A percentile compares a stretch with the other conserved stretches of the same genome.
Conservation (phyloP, 306 rosid species). For the Begonia peltatifolia region DNA sequence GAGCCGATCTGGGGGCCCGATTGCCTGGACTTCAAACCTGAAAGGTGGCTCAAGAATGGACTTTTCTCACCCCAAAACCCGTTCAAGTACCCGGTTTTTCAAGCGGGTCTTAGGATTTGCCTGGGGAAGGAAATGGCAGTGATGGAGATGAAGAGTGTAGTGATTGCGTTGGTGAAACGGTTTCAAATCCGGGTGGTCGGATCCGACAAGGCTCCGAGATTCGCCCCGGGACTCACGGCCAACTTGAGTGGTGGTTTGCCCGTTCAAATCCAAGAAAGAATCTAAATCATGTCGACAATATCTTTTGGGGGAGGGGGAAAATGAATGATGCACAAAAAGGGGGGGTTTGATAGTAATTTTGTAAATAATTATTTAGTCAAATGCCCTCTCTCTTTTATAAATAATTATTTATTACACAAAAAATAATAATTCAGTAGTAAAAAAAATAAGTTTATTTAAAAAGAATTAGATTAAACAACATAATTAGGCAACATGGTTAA, state of each 20-base stretch:
- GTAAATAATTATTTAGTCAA: too few relatives aligned
- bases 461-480: too few relatives aligned
- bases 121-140: constrained; percentile 78
- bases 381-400: too few relatives aligned
- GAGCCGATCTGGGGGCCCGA: constrained; percentile 69
- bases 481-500: too few relatives aligned
- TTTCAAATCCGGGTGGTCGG: constrained; percentile 30
- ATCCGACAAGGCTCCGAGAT: constrained; percentile 22
- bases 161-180: constrained; percentile 19
- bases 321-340: too few relatives aligned
- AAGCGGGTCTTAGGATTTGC: constrained; percentile 71
- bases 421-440: too few relatives aligned
- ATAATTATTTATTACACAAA: too few relatives aligned
- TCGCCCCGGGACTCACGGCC: constrained; percentile 64
- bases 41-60: constrained; percentile 53
- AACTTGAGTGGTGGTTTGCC: constrained; percentile 55
- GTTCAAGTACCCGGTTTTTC: constrained; percentile 70
- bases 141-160: constrained; percentile 43
- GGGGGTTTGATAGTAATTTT: too few relatives aligned
- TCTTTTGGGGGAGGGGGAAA: too few relatives aligned
- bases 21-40: constrained; percentile 46
- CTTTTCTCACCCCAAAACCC: constrained; percentile 30
- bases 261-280: constrained; percentile 22
- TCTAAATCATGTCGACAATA: too few relatives aligned
- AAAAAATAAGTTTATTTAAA: too few relatives aligned